These are phyloP conservation scores for Candida dubliniensis DNA, from an alignment of 1,139 yeast genomes.

Conservation along the genomic window DNA sequence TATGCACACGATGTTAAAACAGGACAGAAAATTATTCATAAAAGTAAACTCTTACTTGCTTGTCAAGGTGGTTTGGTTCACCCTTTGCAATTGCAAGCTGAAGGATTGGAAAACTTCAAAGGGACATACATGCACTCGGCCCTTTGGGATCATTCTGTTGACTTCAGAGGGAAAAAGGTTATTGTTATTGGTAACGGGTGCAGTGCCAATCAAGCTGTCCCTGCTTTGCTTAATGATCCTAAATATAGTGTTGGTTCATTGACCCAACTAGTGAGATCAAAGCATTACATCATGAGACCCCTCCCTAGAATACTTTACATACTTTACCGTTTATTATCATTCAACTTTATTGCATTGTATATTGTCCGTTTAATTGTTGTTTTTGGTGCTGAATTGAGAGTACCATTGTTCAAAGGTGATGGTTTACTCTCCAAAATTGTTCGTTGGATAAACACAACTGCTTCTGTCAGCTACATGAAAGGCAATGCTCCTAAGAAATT, in stretches of 20 bases:
- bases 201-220: slow-evolving; percentile 45
- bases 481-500: slow-evolving; percentile 34
- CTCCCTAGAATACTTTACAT: slow-evolving; percentile 20
- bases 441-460: slow-evolving; percentile 25
- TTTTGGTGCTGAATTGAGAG: slow-evolving; percentile 32
- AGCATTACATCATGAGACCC: slow-evolving; percentile 45
- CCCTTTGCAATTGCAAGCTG: slow-evolving; percentile 30
- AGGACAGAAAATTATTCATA: slow-evolving; percentile 31
- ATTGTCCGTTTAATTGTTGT: slow-evolving; percentile 31
- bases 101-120: slow-evolving; percentile 43
- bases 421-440: slow-evolving; percentile 27
- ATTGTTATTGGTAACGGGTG: slow-evolving; percentile 47
- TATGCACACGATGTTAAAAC: slow-evolving; percentile 32
- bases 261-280: slow-evolving; percentile 38
- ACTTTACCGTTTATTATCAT: slow-evolving; percentile 19
- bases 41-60: slow-evolving; percentile 30
- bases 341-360: slow-evolving; percentile 27
- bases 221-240: slow-evolving; percentile 29
- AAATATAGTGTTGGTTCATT: slow-evolving; percentile 27
- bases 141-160: slow-evolving; percentile 44
- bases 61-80: slow-evolving; percentile 43
- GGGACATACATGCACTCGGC: slow-evolving; percentile 52
- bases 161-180: slow-evolving; percentile 35
- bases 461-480: slow-evolving; percentile 30
- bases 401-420: slow-evolving; percentile 37